Conservation (phyloP, 257 asterid genomes). For the Solanum appendiculatum region DNA sequence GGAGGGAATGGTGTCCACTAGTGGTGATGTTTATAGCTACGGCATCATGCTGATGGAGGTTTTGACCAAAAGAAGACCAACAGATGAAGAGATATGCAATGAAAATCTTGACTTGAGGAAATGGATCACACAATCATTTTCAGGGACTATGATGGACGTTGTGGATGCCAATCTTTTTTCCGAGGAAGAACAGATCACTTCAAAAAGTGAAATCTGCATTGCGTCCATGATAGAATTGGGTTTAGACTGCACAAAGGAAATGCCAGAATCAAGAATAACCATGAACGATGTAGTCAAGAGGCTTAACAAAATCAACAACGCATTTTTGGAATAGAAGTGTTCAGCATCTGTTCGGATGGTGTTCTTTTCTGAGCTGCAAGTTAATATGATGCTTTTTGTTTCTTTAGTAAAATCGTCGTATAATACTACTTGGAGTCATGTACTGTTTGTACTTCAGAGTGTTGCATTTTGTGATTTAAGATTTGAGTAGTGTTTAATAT, state of each 20-base stretch:
- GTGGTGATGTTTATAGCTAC: slow-evolving; percentile 21
- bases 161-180: neutral
- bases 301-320: neutral
- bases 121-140: slow-evolving; percentile 12
- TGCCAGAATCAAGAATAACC: neutral
- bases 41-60: slow-evolving; percentile 19
- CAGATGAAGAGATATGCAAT: slow-evolving; percentile 4
- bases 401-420: neutral
- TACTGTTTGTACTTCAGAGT: neutral
- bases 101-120: slow-evolving; percentile 11
- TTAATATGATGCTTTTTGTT: neutral
- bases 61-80: slow-evolving; percentile 12
- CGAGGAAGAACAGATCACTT: neutral
- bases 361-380: neutral
- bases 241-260: neutral
- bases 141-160: neutral
- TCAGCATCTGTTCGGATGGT: neutral
- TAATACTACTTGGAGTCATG: neutral
- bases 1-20: slow-evolving; percentile 18
- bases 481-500: no score
- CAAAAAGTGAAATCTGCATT: neutral
- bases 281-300: neutral
- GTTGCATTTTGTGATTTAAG: neutral
- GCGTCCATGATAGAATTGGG: neutral
- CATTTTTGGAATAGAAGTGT: neutral